A percentile compares a stretch with the other conserved stretches of the same genome.
Evolutionary conservation across 2,329 filamentous ascomycete genomes (phyloP).

Genomic region (Elsinoe arachidis): DNA sequence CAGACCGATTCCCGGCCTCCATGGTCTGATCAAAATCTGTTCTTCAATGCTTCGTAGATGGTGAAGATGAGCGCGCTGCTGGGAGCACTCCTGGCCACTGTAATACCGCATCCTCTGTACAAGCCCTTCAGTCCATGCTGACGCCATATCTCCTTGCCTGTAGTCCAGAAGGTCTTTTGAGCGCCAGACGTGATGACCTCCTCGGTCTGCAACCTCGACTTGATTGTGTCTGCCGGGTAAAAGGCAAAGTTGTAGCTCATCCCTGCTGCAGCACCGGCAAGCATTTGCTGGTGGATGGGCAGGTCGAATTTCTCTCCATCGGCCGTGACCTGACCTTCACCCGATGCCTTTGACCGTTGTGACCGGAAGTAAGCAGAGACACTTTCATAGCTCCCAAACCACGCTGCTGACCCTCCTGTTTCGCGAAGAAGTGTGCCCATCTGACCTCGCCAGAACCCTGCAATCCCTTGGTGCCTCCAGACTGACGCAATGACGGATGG

Average conservation of each 20-base stretch:
- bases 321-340: constrained; percentile 36
- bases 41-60: constrained; percentile 80
- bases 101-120: constrained; percentile 93
- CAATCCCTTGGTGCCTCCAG: constrained; percentile 70
- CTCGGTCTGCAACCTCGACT: constrained; percentile 90
- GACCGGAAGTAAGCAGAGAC: constrained; percentile 60
- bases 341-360: background rate
- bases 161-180: constrained; percentile 58
- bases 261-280: constrained; percentile 78
- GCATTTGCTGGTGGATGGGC: constrained; percentile 76
- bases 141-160: constrained; percentile 66
- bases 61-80: constrained; percentile 99
- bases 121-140: constrained; percentile 74
- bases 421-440: constrained; percentile 88
- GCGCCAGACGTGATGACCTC: constrained; percentile 47
- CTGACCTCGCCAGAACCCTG: constrained; percentile 92
- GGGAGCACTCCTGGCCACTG: constrained; percentile 75
- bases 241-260: constrained; percentile 96
- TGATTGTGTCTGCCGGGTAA: constrained; percentile 95
- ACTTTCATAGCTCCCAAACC: constrained; percentile 89
- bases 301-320: constrained; percentile 45
- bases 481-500: constrained; percentile 66
- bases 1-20: background rate
- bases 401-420: constrained; percentile 84
- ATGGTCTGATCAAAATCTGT: constrained; percentile 39